Percentiles rank a stretch among this genome's conserved stretches.
These are phyloP conservation scores for Musa acuminata DNA, from an alignment of 176 grass and related monocot genomes.

Conservation along the genomic window DNA sequence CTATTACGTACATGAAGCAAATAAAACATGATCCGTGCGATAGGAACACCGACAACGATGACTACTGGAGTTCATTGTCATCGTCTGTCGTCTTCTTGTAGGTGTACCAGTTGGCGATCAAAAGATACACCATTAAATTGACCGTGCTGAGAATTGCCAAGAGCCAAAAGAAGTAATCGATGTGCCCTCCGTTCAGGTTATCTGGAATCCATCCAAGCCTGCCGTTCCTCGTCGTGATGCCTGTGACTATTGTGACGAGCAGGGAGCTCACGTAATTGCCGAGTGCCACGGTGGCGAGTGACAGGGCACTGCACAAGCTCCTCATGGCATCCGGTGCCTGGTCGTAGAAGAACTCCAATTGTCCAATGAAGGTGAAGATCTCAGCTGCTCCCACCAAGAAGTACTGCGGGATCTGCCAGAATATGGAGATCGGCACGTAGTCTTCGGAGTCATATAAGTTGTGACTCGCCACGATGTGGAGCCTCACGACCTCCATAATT, in stretches of 20 bases:
- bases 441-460: not conserved
- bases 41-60: too few species aligned
- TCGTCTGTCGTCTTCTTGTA: not conserved
- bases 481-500: conserved; percentile 1
- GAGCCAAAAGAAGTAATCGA: conserved; percentile 12
- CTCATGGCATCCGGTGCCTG: conserved; percentile 19
- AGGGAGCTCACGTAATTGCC: conserved; percentile 10
- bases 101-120: conserved; percentile 3
- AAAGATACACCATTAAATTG: not conserved
- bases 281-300: conserved; percentile 12
- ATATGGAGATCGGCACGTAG: conserved; percentile 1
- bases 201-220: not conserved
- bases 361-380: conserved; percentile 13
- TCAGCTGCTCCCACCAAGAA: conserved; percentile 8
- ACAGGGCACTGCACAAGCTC: conserved; percentile 6
- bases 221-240: conserved; percentile 2
- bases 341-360: conserved; percentile 19
- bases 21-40: too few species aligned
- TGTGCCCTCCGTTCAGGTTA: not conserved
- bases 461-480: not conserved
- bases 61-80: not conserved
- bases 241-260: not conserved
- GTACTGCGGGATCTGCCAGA: conserved; percentile 18
- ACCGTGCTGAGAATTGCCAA: not conserved
- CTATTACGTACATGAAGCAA: too few species aligned